Conservation (phyloP, 345 rosid genomes). For the Syzygium oleosum region DNA sequence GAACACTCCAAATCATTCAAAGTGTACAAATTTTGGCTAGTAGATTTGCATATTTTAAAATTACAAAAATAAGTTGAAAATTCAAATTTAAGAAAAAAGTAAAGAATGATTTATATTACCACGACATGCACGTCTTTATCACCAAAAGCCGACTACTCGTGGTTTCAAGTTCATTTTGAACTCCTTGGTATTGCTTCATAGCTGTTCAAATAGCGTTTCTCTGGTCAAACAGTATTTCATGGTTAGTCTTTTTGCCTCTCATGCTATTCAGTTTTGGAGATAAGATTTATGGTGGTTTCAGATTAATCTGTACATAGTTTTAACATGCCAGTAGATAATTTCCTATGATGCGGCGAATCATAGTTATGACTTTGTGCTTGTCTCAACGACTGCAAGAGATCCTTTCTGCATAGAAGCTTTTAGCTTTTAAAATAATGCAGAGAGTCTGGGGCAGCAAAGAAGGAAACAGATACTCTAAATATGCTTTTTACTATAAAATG, state of each 20-base stretch:
- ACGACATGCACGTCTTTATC: neutral
- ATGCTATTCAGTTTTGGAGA: neutral
- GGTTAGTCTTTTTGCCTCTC: neutral
- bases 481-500: neutral
- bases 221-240: neutral
- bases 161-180: neutral
- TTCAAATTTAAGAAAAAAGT: neutral
- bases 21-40: neutral
- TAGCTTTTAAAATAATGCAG: neutral
- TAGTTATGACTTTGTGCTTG: neutral
- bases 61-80: neutral
- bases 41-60: neutral
- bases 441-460: neutral
- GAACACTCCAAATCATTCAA: neutral
- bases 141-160: neutral
- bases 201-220: neutral
- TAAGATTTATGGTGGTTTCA: neutral
- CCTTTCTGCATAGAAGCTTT: neutral
- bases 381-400: neutral
- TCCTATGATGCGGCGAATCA: neutral
- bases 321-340: neutral
- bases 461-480: neutral
- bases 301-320: neutral
- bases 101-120: neutral
- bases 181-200: neutral